phyloP scores from a whole-genome alignment of 2,329 filamentous ascomycete genomes.

The Orbilia brochopaga region DNA sequence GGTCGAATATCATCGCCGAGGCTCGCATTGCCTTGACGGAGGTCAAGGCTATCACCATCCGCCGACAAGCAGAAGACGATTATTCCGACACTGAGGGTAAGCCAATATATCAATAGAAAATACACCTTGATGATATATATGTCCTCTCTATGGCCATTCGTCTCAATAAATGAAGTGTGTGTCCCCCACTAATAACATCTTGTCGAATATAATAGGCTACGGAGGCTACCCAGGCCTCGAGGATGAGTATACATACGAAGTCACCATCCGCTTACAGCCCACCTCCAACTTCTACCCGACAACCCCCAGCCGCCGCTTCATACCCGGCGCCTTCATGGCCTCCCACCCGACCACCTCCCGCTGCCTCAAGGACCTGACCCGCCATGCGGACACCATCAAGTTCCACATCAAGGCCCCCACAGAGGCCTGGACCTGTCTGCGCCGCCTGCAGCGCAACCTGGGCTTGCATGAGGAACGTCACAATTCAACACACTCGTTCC shows the following conservation, averaged over 20 bases:
- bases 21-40: not conserved
- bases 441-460: slow-evolving; percentile 15
- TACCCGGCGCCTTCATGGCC: slow-evolving; percentile 12
- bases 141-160: no score
- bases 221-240: slow-evolving; percentile 1
- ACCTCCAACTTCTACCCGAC: not conserved
- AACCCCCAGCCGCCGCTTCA: slow-evolving; percentile 17
- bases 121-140: no score
- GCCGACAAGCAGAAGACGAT: no score
- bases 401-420: slow-evolving; percentile 15
- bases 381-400: slow-evolving; percentile 29
- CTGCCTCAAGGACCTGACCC: slow-evolving; percentile 32
- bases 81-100: no score
- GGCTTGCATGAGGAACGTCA: slow-evolving; percentile 18
- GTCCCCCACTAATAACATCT: no score
- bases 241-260: slow-evolving; percentile 32
- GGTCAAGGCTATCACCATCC: no score
- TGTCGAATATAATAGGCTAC: not conserved
- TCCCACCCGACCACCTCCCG: slow-evolving; percentile 4
- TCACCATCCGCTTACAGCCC: slow-evolving; percentile 24
- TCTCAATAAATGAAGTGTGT: no score
- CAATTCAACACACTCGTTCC: slow-evolving; percentile 20
- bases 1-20: not conserved
- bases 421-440: slow-evolving; percentile 23
- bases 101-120: no score